These are phyloP conservation scores for Coemansia sp. DNA, from an alignment of 192 early-diverging fungal genomes.

Conservation along the genomic window DNA sequence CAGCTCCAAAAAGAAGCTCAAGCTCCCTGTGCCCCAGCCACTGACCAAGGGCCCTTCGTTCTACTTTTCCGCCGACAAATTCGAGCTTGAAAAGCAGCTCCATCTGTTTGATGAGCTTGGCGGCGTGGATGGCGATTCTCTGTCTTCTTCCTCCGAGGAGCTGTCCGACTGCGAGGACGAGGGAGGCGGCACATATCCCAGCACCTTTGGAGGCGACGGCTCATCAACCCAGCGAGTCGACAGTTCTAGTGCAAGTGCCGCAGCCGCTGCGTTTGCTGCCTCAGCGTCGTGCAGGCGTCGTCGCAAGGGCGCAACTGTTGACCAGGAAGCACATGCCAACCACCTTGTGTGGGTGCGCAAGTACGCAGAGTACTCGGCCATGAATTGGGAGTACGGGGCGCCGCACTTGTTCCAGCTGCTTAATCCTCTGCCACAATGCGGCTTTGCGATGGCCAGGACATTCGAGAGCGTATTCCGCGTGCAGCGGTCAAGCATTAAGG, in stretches of 20 bases:
- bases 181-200: background rate
- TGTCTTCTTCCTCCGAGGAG: constrained; percentile 45
- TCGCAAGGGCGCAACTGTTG: constrained; percentile 7
- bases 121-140: constrained; percentile 26
- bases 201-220: background rate
- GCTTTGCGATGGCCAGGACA: constrained; percentile 28
- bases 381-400: constrained; percentile 37
- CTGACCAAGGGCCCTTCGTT: constrained; percentile 37
- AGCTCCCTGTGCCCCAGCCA: constrained; percentile 34
- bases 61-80: constrained; percentile 31
- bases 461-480: constrained; percentile 23
- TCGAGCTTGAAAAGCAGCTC: constrained; percentile 19
- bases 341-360: constrained; percentile 27
- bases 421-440: constrained; percentile 40
- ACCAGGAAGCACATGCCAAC: constrained; percentile 20
- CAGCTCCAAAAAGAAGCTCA: constrained; percentile 37
- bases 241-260: constrained; percentile 4
- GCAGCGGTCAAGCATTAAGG: constrained; percentile 31
- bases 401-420: constrained; percentile 48
- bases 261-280: constrained; percentile 7
- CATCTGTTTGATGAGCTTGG: constrained; percentile 9
- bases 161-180: constrained; percentile 30
- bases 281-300: constrained; percentile 1
- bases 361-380: constrained; percentile 19
- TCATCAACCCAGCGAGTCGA: background rate